Evolutionary conservation across 306 rosid species (phyloP).

Genomic region (Echinosophora koreensis): DNA sequence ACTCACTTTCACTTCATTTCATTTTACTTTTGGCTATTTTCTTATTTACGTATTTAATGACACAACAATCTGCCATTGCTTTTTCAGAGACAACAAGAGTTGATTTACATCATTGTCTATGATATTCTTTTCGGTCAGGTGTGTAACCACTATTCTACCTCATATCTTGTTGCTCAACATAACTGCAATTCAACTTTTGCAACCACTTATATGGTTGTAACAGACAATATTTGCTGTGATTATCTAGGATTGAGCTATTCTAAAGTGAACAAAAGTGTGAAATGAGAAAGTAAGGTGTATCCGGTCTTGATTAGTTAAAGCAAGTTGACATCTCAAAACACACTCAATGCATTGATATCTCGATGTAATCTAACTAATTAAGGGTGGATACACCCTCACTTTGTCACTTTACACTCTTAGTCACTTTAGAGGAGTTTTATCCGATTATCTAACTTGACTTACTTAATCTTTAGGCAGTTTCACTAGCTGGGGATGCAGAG

Average conservation of each 20-base stretch:
- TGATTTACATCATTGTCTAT: conserved; percentile 74
- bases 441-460: background rate
- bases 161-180: background rate
- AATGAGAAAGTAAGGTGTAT: no score
- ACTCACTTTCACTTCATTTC: background rate
- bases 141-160: background rate
- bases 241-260: background rate
- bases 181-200: background rate
- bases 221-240: background rate
- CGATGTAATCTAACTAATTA: no score
- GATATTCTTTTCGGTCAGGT: conserved; percentile 94
- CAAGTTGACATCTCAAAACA: no score
- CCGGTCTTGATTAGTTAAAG: no score
- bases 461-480: conserved; percentile 59
- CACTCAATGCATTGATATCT: no score
- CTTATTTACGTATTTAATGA: background rate
- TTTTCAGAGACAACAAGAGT: conserved; percentile 76
- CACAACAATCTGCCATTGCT: background rate
- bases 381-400: no score
- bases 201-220: conserved; percentile 4
- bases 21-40: background rate
- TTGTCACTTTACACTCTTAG: no score
- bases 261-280: no score
- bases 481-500: conserved; percentile 80
- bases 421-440: no score